Evolutionary conservation across 164 flowering plant species (phyloP), one percentile per base, ranked within the genome.

Genomic region (Sextonia rubra): DNA sequence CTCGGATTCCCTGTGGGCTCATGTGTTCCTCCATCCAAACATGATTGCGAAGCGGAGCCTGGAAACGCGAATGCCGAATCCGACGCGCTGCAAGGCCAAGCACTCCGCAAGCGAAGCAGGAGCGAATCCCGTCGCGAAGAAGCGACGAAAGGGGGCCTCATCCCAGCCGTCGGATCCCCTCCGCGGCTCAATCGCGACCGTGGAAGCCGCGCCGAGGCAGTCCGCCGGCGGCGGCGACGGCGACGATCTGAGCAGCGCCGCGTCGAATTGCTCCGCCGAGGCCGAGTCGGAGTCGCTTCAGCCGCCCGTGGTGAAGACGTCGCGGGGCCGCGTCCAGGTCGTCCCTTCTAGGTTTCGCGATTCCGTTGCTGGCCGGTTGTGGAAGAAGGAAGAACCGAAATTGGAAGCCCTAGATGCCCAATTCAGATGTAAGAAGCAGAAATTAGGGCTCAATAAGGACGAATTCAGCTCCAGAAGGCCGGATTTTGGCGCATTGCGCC

Each of bases 291-390:
- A 72, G 64, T 68, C 74, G 68, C 68, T 47, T 65, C 83, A 76
- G n/a, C 81, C 85, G 47, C 80, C 85, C 2, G 48, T 83, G 20
- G 78, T 80, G 74, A 86, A 69, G 64, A 83, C 88, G 20, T 82
- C 91, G 0, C 82, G 89, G 17, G 89, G 90, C 2, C 85, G 91
- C 0, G 69, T 79, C 47, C 87, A 78, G 78, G 86, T 80, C 24
- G 78, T 82, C 32, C 91, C 97, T 67, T 85, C 92, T 29, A 82
- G 83, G 67, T 86, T 84, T 72, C 82, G 60, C 29, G 90, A 87
- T 71, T 85, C 90, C 15, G 84, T 86, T 70, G 68, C 82, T 56
- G 82, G 80, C 66, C 69, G 77, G 2, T 78, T 82, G 84, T 83
- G 77, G 79, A 84, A 83, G 27, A 84, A 81, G 24, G 80, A 75